Evolutionary conservation across 78 protist genomes (phyloP).

Genomic region (Dictyostelium intermedium): DNA sequence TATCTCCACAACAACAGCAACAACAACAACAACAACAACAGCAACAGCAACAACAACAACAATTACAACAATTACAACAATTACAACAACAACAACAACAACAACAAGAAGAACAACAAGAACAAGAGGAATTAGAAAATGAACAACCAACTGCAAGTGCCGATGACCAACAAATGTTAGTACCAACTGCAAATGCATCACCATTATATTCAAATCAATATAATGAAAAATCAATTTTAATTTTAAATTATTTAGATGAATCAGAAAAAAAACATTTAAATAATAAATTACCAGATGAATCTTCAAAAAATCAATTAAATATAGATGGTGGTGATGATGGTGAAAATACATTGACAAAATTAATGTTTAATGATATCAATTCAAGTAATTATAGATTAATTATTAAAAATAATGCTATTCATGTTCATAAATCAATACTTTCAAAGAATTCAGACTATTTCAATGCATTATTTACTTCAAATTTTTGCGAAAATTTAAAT

Average conservation of each 20-base stretch:
- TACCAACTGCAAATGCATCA: background rate
- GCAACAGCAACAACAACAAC: background rate
- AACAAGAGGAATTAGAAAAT: background rate
- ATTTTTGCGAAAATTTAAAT: background rate
- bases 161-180: background rate
- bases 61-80: background rate
- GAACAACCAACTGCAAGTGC: background rate
- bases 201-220: background rate
- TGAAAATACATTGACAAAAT: background rate
- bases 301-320: background rate
- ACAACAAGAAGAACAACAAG: too few relatives aligned
- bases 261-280: background rate
- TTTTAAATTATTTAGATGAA: background rate
- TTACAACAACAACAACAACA: too few relatives aligned
- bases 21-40: background rate
- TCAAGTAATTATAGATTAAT: background rate
- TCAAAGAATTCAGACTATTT: background rate
- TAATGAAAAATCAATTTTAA: background rate
- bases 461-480: background rate
- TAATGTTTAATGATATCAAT: background rate
- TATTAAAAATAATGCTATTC: background rate
- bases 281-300: background rate
- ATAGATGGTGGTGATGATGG: background rate
- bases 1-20: background rate
- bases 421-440: background rate